Base-by-base conservation (phyloP, 768 basidiomycete species). In the Guyanaporus albipodus region DNA sequence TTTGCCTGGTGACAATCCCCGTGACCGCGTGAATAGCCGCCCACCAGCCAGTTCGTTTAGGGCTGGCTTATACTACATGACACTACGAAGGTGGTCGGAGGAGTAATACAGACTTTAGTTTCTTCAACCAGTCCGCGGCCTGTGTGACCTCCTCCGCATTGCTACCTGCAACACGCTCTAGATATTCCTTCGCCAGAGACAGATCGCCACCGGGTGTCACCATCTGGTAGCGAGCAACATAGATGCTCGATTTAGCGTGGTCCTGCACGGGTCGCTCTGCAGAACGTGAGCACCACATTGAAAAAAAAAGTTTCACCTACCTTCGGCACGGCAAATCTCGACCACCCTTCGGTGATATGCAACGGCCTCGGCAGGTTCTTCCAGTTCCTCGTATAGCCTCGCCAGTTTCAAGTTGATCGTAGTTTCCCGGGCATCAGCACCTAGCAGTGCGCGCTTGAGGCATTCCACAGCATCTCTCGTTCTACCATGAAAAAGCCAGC, bases 391-490 rank as follows among this genome's bases (percentile, higher is more conserved):
- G 59, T 89, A 77, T 39, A 93, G 71, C 58, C 75, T 78, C 15
- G 91, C 91, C 27, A 93, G 71, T 60, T 81, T 89, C 29, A 85
- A 68, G 61, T 81, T 79, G 51, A 90, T 82, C 19, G 73, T 75
- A 29, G 78, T 86, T 62, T 92, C 88, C 50, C 82, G 78, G 4
- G 85, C 77, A 64, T 88, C 87, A 22, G 85, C 85, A 45, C 85
- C 80, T 48, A 86, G 80, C 44, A 98, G 74, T 11, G 95, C 94
- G 32, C 93, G 87, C 55, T 91, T 89, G 52, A 91, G 82, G 59
- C 92, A 91, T 61, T 93, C 86, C 35, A 94, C 83, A 14, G 96
- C 93, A 66, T 98, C 94, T 49, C 83, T 77, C 37, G 78, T 75
- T 64, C 95, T 95, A 58, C 22, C 42, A 48, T 43, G 39, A 44